These are phyloP conservation scores for Aspergillus viridinutans DNA, from an alignment of 2,329 filamentous ascomycete species.

Conservation along the genomic window DNA sequence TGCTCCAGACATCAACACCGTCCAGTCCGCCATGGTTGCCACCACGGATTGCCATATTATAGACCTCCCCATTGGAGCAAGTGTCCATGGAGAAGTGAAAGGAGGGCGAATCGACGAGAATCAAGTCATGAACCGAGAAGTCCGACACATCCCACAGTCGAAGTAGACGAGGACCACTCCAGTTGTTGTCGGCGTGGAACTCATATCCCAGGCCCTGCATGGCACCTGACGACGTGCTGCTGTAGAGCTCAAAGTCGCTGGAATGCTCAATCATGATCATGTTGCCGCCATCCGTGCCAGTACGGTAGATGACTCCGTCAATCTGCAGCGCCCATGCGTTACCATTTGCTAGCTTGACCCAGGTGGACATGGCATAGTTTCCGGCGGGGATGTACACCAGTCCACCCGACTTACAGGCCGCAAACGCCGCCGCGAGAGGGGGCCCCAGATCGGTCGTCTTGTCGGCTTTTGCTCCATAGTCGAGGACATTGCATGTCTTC, in stretches of 20 bases:
- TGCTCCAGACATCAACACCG: slow-evolving; percentile 53
- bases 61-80: slow-evolving; percentile 50
- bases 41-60: slow-evolving; percentile 54
- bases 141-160: slow-evolving; percentile 43
- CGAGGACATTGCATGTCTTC: slow-evolving; percentile 51
- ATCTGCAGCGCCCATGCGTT: slow-evolving; percentile 49
- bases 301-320: slow-evolving; percentile 52
- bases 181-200: slow-evolving; percentile 41
- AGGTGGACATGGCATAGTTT: slow-evolving; percentile 48
- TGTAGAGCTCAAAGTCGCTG: slow-evolving; percentile 53
- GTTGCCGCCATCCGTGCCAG: slow-evolving; percentile 48
- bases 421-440: slow-evolving; percentile 47
- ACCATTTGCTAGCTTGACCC: slow-evolving; percentile 47
- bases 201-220: slow-evolving; percentile 52
- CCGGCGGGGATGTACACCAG: slow-evolving; percentile 49
- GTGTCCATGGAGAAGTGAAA: slow-evolving; percentile 52
- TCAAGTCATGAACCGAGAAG: slow-evolving; percentile 49
- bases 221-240: slow-evolving; percentile 49
- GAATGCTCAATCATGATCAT: slow-evolving; percentile 52
- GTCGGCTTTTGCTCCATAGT: slow-evolving; percentile 51
- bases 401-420: slow-evolving; percentile 49
- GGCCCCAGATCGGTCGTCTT: slow-evolving; percentile 50
- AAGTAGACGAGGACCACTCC: slow-evolving; percentile 43
- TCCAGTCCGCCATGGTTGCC: slow-evolving; percentile 52
- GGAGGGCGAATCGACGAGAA: slow-evolving; percentile 47